These are phyloP conservation scores for Herpetomonas samuelpessoai DNA, from an alignment of 208 protist species.

Conservation along the genomic window DNA sequence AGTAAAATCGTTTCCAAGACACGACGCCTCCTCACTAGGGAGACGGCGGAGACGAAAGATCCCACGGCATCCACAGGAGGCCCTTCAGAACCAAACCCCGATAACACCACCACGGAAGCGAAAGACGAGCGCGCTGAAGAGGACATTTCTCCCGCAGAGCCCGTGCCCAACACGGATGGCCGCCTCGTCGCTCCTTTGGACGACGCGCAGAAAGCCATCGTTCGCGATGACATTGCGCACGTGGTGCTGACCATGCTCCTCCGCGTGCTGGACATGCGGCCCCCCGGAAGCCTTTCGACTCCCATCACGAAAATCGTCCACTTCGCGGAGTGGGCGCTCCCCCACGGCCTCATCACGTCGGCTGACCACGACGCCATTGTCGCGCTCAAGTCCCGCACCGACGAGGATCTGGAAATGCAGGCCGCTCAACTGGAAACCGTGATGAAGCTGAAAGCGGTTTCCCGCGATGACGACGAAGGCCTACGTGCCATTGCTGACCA, in stretches of 20 bases:
- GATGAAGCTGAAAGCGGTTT: conserved; percentile 59
- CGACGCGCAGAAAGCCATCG: conserved; percentile 29
- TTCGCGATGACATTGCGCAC: conserved; percentile 22
- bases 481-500: conserved; percentile 32
- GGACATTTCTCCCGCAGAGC: neutral
- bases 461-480: conserved; percentile 28
- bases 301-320: conserved; percentile 59
- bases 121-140: neutral
- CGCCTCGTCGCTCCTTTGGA: conserved; percentile 16
- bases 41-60: conserved; percentile 3
- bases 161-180: neutral
- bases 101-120: neutral
- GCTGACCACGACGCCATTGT: conserved; percentile 20
- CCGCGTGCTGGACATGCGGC: conserved; percentile 22
- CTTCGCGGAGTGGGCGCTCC: conserved; percentile 54
- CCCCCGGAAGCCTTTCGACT: conserved; percentile 22
- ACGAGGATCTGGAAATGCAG: conserved; percentile 38
- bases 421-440: conserved; percentile 75
- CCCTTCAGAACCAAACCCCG: neutral
- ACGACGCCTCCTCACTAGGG: conserved; percentile 38
- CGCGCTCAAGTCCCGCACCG: conserved; percentile 31
- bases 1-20: conserved; percentile 82
- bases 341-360: conserved; percentile 28
- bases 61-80: neutral
- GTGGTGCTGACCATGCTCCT: conserved; percentile 28